phyloP scores from a whole-genome alignment of 345 rosid genomes.

The Sisymbrium irio region DNA sequence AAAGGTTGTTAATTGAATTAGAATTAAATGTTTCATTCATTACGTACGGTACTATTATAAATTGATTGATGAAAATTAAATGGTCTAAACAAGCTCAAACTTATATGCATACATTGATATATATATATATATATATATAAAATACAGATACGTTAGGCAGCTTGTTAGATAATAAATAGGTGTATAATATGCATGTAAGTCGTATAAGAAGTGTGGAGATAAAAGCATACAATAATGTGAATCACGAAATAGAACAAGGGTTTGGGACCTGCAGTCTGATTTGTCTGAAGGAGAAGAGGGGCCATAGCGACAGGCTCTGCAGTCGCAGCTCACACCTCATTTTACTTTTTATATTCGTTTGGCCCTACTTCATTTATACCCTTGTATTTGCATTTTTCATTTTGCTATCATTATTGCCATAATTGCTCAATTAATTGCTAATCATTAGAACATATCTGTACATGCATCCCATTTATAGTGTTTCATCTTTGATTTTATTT shows the following conservation, averaged over 20 bases:
- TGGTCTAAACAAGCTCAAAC: neutral
- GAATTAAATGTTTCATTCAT: neutral
- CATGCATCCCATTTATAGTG: slow-evolving; percentile 6
- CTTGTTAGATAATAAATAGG: slow-evolving; percentile 13
- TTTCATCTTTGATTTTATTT: slow-evolving; percentile 3
- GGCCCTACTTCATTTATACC: slow-evolving; percentile 28
- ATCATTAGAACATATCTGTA: slow-evolving; percentile 31
- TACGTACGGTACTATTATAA: neutral
- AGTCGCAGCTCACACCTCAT: slow-evolving; percentile 28
- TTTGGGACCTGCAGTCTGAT: slow-evolving; percentile 38
- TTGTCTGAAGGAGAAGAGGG: slow-evolving; percentile 32
- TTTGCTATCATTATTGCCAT: slow-evolving; percentile 27
- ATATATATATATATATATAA: too few relatives aligned
- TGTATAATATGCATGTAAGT: neutral
- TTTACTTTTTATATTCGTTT: slow-evolving; percentile 17
- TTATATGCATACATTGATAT: neutral
- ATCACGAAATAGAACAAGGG: slow-evolving; percentile 41
- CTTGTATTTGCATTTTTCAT: slow-evolving; percentile 10
- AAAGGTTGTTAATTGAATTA: neutral
- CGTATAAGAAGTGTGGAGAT: slow-evolving; percentile 13
- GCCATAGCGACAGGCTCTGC: slow-evolving; percentile 37
- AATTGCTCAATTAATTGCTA: slow-evolving; percentile 19
- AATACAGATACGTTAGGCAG: neutral
- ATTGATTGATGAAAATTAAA: slow-evolving; percentile 1
- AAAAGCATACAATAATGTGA: slow-evolving; percentile 35